These are phyloP conservation scores for Cystoderma amianthinum DNA, from an alignment of 768 basidiomycete species.

Conservation along the genomic window DNA sequence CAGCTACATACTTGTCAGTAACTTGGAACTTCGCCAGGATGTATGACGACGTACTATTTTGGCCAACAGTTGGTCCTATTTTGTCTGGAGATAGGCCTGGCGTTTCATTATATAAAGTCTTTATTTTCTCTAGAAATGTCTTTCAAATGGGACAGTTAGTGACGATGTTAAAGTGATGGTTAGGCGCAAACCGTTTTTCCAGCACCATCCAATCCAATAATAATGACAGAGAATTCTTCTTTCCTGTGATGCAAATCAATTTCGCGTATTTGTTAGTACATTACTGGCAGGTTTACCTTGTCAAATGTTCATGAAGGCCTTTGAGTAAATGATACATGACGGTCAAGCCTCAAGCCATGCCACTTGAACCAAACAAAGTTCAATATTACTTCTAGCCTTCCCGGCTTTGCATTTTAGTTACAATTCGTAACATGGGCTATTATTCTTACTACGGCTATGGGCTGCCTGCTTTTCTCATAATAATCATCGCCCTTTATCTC, in stretches of 20 bases:
- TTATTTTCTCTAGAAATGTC: conserved; percentile 91
- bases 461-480: conserved; percentile 55
- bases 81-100: conserved; percentile 89
- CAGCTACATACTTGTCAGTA: conserved; percentile 50
- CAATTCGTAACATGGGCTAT: conserved; percentile 33
- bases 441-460: conserved; percentile 61
- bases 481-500: conserved; percentile 75
- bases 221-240: conserved; percentile 91
- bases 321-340: conserved; percentile 92
- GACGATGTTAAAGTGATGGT: not conserved
- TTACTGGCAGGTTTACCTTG: conserved; percentile 54
- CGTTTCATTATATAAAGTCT: conserved; percentile 82
- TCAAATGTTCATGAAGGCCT: conserved; percentile 86
- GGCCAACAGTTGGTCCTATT: conserved; percentile 94
- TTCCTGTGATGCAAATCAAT: conserved; percentile 48
- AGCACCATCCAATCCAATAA: conserved; percentile 88
- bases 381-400: too few species aligned
- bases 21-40: not conserved
- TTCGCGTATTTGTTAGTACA: too few species aligned
- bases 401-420: not conserved
- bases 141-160: not conserved
- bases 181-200: conserved; percentile 75
- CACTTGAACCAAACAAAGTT: conserved; percentile 4
- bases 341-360: conserved; percentile 2
- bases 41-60: conserved; percentile 72